Evolutionary conservation across 1,139 yeast genomes (phyloP).

Genomic region (Arxiozyma bovina): DNA sequence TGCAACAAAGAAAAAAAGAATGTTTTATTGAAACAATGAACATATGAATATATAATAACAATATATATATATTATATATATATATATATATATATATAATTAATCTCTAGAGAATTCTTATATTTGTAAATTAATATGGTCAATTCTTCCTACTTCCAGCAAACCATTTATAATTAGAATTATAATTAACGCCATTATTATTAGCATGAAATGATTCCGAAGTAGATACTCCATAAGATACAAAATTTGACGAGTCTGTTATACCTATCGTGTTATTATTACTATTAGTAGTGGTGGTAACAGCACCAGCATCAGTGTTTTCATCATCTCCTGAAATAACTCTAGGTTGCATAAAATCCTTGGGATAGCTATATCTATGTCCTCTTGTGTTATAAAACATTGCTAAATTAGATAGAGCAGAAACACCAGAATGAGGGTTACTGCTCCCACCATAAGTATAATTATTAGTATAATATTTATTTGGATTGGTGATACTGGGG

Average conservation of each 20-base stretch:
- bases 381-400: constrained; percentile 23
- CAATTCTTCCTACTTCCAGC: neutral
- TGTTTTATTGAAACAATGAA: neutral
- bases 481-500: neutral
- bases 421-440: constrained; percentile 14
- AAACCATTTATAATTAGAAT: neutral
- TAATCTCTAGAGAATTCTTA: neutral
- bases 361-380: constrained; percentile 22
- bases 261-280: neutral
- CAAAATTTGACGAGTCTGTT: neutral
- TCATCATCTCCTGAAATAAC: neutral
- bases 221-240: neutral
- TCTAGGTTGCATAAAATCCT: constrained; percentile 1
- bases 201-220: neutral
- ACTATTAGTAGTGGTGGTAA: neutral
- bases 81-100: too few relatives aligned
- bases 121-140: neutral
- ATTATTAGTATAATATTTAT: neutral
- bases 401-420: constrained; percentile 19
- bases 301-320: neutral
- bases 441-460: neutral
- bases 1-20: neutral
- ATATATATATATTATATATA: too few relatives aligned
- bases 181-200: neutral
- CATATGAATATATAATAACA: too few relatives aligned